Evolutionary conservation across 371 early-diverging fungal genomes (phyloP), one percentile per base, ranked within the genome.

Genomic region (Fennellomyces sp.): DNA sequence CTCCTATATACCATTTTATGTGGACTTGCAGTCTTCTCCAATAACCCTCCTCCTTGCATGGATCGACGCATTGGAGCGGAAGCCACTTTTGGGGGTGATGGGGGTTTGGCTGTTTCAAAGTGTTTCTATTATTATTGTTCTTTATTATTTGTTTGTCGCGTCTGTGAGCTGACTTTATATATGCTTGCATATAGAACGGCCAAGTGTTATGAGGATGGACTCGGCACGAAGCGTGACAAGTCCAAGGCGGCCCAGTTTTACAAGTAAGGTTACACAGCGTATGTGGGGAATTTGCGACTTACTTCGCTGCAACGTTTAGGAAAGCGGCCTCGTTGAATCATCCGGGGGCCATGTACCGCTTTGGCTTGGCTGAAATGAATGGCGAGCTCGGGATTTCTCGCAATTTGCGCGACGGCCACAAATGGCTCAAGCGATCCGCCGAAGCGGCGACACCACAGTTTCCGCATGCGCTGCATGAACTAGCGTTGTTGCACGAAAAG

Each of bases 381-480:
- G 92, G 94, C 15, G 88, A 88, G 33, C 72, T 92, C 5, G 88
- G 89, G 5, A 60, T 87, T 31, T 65, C 79, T 21, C 72, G 75
- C 29, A 88, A 85, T 35, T 75, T 83, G 28, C 85, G 91, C 50
- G 90, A 93, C 73, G 92, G 89, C 26, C 85, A 89, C 52, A 91
- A 88, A 63, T 92, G 92, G 94, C 80, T 91, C 58, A 89, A 88
- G 66, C 76, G 90, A 56, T 81, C 92, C 2, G 85, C 88, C 8
- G 89, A 90, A 58, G 89, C 88, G 33, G 91, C 91, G 2, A 88
- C 84, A 23, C 71, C 77, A 23, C 82, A 88, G 61, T 91, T 89
- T 66, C 92, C 92, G 5, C 89, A 91, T 68, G 92, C 91, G 11
- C 77, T 91, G 27, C 91, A 92, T 64, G 92, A 92, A 73, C 75